Evolutionary conservation across 106 monocot species (phyloP).

Genomic region (Hemerocallis citrina): DNA sequence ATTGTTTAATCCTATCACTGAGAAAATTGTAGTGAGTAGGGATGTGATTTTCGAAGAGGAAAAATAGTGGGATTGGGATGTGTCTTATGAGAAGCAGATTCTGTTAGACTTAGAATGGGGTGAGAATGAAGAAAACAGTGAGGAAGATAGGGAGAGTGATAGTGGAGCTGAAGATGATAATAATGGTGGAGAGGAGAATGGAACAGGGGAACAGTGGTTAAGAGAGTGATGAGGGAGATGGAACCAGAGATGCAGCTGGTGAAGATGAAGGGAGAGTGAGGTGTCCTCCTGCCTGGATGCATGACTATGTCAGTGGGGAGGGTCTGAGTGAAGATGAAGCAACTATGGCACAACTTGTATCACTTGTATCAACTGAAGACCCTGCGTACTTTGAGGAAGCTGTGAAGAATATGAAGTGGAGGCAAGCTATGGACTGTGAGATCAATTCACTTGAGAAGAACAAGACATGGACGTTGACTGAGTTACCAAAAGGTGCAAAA

Average conservation of each 20-base stretch:
- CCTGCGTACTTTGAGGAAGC: no score
- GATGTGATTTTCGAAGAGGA: slow-evolving; percentile 1
- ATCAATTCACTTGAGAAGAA: no score
- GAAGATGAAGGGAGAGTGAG: neutral
- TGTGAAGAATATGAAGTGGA: no score
- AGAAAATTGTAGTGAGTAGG: neutral
- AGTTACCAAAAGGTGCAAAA: neutral
- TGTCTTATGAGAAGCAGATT: no score
- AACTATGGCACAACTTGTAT: no score
- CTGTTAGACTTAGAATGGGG: no score
- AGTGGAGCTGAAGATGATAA: no score
- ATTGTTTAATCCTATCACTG: neutral
- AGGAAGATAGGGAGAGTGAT: no score
- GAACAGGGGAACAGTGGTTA: neutral
- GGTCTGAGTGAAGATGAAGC: neutral
- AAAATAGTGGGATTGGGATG: neutral
- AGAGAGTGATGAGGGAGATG: neutral
- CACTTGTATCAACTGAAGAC: neutral
- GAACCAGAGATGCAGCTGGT: neutral
- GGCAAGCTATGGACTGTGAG: no score
- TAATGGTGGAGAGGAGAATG: neutral
- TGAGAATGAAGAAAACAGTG: no score
- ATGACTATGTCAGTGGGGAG: neutral
- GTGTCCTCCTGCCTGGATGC: neutral
- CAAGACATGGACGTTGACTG: neutral